Percentiles rank a stretch among this genome's conserved stretches.
These are phyloP conservation scores for Linderniella brevidens DNA, from an alignment of 257 asterid genomes.

Conservation along the genomic window DNA sequence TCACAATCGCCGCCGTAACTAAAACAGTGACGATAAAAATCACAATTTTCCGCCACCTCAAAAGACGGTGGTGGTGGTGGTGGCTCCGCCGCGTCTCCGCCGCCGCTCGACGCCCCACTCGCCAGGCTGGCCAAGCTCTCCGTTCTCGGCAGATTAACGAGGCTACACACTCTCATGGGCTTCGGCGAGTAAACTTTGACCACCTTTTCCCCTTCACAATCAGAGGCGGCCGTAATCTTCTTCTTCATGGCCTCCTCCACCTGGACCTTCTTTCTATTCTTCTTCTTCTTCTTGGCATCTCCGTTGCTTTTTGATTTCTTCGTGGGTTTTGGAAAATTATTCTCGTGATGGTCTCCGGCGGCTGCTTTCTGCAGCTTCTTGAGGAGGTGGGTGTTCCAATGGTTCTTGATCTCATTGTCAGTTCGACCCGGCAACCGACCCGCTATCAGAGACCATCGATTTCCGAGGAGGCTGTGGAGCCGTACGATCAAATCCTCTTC, in stretches of 20 bases:
- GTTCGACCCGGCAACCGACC: constrained; percentile 2
- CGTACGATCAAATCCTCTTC: constrained; percentile 1
- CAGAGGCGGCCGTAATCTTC: no score
- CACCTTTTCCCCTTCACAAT: no score
- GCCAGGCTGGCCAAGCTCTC: not conserved
- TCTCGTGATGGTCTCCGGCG: no score
- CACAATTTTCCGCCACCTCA: not conserved
- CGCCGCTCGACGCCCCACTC: not conserved
- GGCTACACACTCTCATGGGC: not conserved
- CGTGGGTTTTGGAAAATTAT: no score
- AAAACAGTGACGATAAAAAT: not conserved
- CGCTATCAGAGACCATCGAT: constrained; percentile 3
- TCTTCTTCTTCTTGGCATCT: no score
- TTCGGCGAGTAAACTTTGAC: not conserved
- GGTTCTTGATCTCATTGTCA: constrained; percentile 2
- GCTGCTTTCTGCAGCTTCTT: not conserved
- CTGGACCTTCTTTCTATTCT: no score
- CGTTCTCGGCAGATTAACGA: not conserved
- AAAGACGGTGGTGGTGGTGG: not conserved
- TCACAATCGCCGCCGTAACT: not conserved
- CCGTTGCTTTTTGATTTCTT: no score
- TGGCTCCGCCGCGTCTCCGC: not conserved
- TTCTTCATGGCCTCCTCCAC: no score
- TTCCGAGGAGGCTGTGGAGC: constrained; percentile 2
- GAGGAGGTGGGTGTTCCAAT: not conserved